Percentiles rank a stretch among this genome's conserved stretches.
phyloP scores from a whole-genome alignment of 306 rosid species.

The Macrotyloma uniflorum region DNA sequence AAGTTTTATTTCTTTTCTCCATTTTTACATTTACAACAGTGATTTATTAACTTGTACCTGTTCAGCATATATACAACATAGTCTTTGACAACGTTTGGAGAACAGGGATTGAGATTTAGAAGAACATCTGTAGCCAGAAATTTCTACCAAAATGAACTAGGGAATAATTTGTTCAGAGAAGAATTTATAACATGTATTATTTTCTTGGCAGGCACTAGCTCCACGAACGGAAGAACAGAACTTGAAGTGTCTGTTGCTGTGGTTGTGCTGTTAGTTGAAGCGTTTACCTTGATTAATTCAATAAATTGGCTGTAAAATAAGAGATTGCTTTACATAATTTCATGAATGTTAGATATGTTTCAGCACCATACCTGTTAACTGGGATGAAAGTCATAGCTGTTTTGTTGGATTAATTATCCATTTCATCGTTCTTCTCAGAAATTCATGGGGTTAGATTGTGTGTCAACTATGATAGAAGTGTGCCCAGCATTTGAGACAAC shows the following conservation, averaged over 20 bases:
- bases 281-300: slow-evolving; percentile 32
- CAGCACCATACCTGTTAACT: slow-evolving; percentile 25
- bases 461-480: neutral
- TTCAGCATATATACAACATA: neutral
- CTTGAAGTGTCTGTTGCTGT: slow-evolving; percentile 27
- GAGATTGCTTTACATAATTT: slow-evolving; percentile 16
- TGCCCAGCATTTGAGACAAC: neutral
- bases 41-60: neutral
- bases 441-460: neutral
- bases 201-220: slow-evolving; percentile 43
- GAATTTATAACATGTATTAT: slow-evolving; percentile 29
- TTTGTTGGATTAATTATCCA: slow-evolving; percentile 32
- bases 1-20: neutral
- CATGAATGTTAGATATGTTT: slow-evolving; percentile 32
- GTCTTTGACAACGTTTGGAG: slow-evolving; percentile 6
- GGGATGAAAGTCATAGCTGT: slow-evolving; percentile 5
- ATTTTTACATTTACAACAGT: neutral
- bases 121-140: neutral
- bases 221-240: slow-evolving; percentile 11
- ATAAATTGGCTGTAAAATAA: slow-evolving; percentile 41
- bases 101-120: neutral
- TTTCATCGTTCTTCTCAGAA: slow-evolving; percentile 7
- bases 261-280: slow-evolving; percentile 25
- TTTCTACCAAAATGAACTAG: neutral
- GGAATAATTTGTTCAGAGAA: neutral